These are phyloP conservation scores for Tetratostichococcus sp. DNA, from an alignment of 139 green algal genomes.

Conservation along the genomic window DNA sequence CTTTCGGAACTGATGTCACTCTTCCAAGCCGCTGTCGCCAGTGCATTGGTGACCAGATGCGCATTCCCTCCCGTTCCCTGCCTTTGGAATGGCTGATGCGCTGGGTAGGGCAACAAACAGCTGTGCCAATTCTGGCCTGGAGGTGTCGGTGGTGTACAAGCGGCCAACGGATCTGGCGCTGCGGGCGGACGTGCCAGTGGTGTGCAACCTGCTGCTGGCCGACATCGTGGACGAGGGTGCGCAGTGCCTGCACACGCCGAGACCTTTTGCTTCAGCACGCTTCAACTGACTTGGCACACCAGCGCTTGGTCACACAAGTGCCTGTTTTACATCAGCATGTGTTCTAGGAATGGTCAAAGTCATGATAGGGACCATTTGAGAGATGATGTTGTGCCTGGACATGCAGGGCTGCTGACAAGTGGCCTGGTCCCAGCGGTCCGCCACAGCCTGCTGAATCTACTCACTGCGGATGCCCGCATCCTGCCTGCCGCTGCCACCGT, in stretches of 20 bases:
- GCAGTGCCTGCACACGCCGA: too few relatives aligned
- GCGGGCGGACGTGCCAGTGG: slow-evolving; percentile 53
- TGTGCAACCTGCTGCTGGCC: slow-evolving; percentile 62
- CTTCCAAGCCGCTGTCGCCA: too few relatives aligned
- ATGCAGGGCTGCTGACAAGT: slow-evolving; percentile 49
- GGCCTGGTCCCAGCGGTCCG: slow-evolving; percentile 55
- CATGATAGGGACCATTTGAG: too few relatives aligned
- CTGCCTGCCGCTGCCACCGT: slow-evolving; percentile 66
- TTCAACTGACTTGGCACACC: too few relatives aligned
- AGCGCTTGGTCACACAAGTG: neutral
- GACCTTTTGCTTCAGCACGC: too few relatives aligned
- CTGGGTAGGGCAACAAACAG: neutral
- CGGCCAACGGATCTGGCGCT: slow-evolving; percentile 63
- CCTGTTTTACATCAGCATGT: too few relatives aligned
- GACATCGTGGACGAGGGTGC: slow-evolving; percentile 70
- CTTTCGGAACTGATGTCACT: too few relatives aligned
- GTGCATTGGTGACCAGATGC: too few relatives aligned
- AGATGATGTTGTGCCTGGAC: too few relatives aligned
- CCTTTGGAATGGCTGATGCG: too few relatives aligned
- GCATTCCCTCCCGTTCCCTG: too few relatives aligned
- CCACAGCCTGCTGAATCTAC: slow-evolving; percentile 46
- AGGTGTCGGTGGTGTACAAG: slow-evolving; percentile 60
- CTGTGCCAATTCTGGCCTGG: slow-evolving; percentile 40
- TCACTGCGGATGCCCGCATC: slow-evolving; percentile 45
- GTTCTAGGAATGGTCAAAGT: too few relatives aligned